Evolutionary conservation across 257 asterid species (phyloP).

Genomic region (Solanum peruvianum): DNA sequence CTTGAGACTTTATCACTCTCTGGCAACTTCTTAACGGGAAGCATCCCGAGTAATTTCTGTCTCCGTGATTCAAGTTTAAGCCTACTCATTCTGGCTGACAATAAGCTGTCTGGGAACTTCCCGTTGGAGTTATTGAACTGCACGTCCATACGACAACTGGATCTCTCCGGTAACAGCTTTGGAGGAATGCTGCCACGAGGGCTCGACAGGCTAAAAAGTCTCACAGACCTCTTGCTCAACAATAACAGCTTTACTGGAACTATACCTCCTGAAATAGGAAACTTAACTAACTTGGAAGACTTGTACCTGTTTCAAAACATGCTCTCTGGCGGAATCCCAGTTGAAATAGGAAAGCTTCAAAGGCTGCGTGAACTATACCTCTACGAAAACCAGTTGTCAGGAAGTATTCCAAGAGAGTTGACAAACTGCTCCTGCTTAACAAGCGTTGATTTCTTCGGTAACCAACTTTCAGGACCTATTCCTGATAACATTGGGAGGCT

Average conservation of each 20-base stretch:
- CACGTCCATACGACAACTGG: slow-evolving; percentile 50
- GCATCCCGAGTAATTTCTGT: slow-evolving; percentile 38
- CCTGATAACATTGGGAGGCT: slow-evolving; percentile 75
- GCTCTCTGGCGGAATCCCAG: slow-evolving; percentile 57
- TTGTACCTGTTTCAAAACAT: slow-evolving; percentile 55
- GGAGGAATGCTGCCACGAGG: slow-evolving; percentile 38
- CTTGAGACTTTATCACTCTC: slow-evolving; percentile 43
- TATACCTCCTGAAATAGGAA: slow-evolving; percentile 60
- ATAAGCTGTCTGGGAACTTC: slow-evolving; percentile 45
- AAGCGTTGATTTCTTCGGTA: slow-evolving; percentile 69
- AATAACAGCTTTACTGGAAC: slow-evolving; percentile 66
- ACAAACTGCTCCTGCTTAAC: slow-evolving; percentile 55
- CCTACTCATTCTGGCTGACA: slow-evolving; percentile 43
- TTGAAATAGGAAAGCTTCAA: slow-evolving; percentile 59
- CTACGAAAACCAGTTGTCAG: slow-evolving; percentile 72
- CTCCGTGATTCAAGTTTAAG: slow-evolving; percentile 20
- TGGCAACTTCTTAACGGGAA: slow-evolving; percentile 35
- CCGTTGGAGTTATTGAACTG: slow-evolving; percentile 50
- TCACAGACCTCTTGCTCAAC: slow-evolving; percentile 79
- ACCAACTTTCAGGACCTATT: slow-evolving; percentile 54
- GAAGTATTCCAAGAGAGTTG: slow-evolving; percentile 54
- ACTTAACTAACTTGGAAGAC: slow-evolving; percentile 41
- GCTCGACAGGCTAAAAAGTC: slow-evolving; percentile 34
- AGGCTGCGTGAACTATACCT: slow-evolving; percentile 42
- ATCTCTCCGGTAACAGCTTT: slow-evolving; percentile 62